phyloP scores from a whole-genome alignment of 2,329 filamentous ascomycete genomes.

The Reticulascus tulasneorum region DNA sequence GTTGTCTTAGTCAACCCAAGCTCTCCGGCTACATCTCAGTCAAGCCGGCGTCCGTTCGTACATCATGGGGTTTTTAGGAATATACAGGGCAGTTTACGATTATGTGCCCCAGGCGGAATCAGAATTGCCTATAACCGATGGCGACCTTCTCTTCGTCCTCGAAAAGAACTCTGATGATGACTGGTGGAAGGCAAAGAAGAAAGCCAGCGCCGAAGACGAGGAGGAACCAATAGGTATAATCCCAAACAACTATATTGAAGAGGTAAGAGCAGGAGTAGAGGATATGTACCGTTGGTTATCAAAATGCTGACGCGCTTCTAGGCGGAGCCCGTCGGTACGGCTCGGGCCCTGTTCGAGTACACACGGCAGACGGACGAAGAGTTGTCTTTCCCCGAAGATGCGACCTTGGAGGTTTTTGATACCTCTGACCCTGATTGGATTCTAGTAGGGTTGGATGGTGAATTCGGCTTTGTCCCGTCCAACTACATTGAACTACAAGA shows the following conservation, averaged over 20 bases:
- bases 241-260: conserved; percentile 91
- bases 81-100: conserved; percentile 89
- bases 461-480: conserved; percentile 90
- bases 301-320: conserved; percentile 30
- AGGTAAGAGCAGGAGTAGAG: conserved; percentile 63
- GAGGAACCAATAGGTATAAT: conserved; percentile 88
- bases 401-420: conserved; percentile 79
- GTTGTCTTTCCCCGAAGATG: conserved; percentile 90
- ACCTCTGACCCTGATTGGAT: conserved; percentile 95
- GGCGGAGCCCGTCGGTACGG: conserved; percentile 57
- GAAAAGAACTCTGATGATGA: conserved; percentile 74
- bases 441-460: conserved; percentile 75
- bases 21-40: no score
- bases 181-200: conserved; percentile 98
- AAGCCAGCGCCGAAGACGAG: conserved; percentile 75
- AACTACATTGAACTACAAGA: conserved; percentile 85
- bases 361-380: conserved; percentile 96
- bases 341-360: conserved; percentile 97
- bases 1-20: no score
- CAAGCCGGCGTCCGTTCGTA: no score
- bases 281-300: not conserved
- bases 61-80: conserved; percentile 83
- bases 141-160: conserved; percentile 82
- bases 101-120: conserved; percentile 83
- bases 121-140: conserved; percentile 80